Evolutionary conservation across 352 stramenopile species (phyloP), one percentile per base, ranked within the genome.

Genomic region (Blastocystis sp.): DNA sequence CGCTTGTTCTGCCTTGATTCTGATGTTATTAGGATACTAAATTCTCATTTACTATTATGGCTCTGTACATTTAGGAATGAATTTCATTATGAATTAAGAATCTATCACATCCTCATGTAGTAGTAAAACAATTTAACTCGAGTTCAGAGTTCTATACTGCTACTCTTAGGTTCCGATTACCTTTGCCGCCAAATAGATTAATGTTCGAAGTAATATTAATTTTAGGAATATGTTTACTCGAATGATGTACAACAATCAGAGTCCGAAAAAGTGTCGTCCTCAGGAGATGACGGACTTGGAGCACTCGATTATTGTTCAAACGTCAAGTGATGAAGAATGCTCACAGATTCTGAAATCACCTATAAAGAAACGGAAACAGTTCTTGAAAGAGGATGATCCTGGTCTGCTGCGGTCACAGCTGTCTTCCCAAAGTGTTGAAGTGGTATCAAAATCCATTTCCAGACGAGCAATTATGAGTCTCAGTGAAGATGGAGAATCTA

Each of bases 251-350:
- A 54, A 35, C 27, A 22, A 24, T 53, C 73, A 66, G 53, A 84
- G 73, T 48, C 73, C 73, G 44, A 84, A 84, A 57, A 84, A 84
- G n/a, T 84, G 73, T 44, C 51, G 53, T 33, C 24, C 22, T 48
- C 48, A 84, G 33, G 48, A 66, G 30, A 84, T 84, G 73, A 66
- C 73, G 0, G 40, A 27, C 17, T 54, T 64, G 73, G 73, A 84
- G 48, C 73, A 68, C 1, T 68, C 33, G 19, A 62, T 33, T 24
- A 84, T 84, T 68, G 73, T 84, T 30, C 73, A 84, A 42, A 84
- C 73, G 11, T 84, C 73, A 27, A 84, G 73, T 66, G 73, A 84
- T 44, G 73, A 84, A 17, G 73, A 84, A 19, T 84, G 57, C 30
- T 35, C 66, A 30, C 37, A 56, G 27, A 51, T 62, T n/a, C 56